Base-by-base conservation (phyloP, 2,329 filamentous ascomycete species). In the Plectosphaerella cucumerina region DNA sequence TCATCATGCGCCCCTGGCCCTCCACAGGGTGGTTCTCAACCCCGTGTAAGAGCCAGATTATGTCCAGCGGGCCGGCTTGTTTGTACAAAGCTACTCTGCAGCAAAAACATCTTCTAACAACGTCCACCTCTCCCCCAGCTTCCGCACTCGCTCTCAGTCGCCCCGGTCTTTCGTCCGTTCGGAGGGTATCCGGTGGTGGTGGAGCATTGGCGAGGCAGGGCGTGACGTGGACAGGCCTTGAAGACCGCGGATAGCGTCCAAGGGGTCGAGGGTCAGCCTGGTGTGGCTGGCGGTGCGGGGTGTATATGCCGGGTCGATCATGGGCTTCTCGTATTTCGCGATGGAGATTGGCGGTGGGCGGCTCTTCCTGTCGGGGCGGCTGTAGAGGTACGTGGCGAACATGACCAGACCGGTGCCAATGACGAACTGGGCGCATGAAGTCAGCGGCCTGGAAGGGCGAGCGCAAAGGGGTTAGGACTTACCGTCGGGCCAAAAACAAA, bases 351-450 rank as follows among this genome's bases (percentile, higher is more conserved):
- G 82, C 0, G 82, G 74, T 20, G 89, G 83, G 15, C 84, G 81
- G 49, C 76, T 72, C 50, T 80, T 76, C 18, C 78, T 73, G 56
- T 90, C 82, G 1, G 84, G 79, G 6, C 80, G 79, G 54, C 83
- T 90, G 73, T 96, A 97, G 15, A 97, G 76, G 65, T 91, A 97
- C 2, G 90, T 95, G 3, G 92, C 87, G 41, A 82, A 77, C 1
- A 97, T 72, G 9, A 97, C 92, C 46, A 94, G 73, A 11, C 77
- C 75, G 0, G 92, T 92, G 49, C 94, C 94, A 47, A 90, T 54
- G 35, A 96, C 62, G 66, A 96, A 96, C 92, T 97, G 59, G 26
- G 12, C 8, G 26, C 17, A 37, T 18, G 48, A 48, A 46, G 12
- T 12, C 1, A n/a, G 35, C 35, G 35, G 4, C 14, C 14, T 37